These are phyloP conservation scores for Cyclotella kingstonii DNA, from an alignment of 108 stramenopile genomes.

Conservation along the genomic window DNA sequence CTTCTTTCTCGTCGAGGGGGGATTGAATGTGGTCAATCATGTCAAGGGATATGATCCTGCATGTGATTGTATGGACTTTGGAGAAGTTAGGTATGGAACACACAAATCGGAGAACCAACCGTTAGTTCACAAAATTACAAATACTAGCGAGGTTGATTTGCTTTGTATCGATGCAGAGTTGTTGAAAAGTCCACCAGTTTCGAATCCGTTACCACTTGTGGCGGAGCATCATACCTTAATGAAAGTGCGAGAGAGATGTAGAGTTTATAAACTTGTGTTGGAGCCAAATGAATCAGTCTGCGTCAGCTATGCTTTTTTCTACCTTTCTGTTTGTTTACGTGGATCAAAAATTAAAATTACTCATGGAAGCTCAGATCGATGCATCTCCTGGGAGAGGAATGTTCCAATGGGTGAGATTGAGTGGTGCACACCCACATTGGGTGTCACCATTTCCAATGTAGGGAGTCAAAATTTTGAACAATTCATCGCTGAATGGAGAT, in stretches of 20 bases:
- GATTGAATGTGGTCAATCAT: conserved; percentile 64
- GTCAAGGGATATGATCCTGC: conserved; percentile 55
- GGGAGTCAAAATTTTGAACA: conserved; percentile 46
- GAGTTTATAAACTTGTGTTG: conserved; percentile 61
- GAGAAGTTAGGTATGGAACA: conserved; percentile 51
- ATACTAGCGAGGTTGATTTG: conserved; percentile 39
- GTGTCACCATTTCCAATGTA: conserved; percentile 42
- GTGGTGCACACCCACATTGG: conserved; percentile 49
- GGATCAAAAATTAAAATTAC: conserved; percentile 32
- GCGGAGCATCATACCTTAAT: conserved; percentile 55
- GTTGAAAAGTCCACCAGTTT: conserved; percentile 55
- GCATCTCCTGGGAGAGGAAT: conserved; percentile 27
- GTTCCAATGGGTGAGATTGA: conserved; percentile 40
- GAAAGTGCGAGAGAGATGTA: conserved; percentile 50
- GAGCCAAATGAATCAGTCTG: conserved; percentile 50
- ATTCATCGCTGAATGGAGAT: conserved; percentile 70
- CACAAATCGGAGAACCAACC: conserved; percentile 54
- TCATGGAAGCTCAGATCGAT: conserved; percentile 19
- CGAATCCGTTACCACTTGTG: conserved; percentile 34
- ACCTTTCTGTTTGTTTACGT: conserved; percentile 47
- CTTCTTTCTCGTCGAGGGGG: conserved; percentile 57
- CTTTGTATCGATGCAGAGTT: conserved; percentile 74
- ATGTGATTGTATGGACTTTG: conserved; percentile 68
- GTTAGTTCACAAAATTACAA: conserved; percentile 68
- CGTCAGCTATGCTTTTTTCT: conserved; percentile 71